Evolutionary conservation across 2,329 filamentous ascomycete genomes (phyloP).

Genomic region (Blumeriella jaapii): DNA sequence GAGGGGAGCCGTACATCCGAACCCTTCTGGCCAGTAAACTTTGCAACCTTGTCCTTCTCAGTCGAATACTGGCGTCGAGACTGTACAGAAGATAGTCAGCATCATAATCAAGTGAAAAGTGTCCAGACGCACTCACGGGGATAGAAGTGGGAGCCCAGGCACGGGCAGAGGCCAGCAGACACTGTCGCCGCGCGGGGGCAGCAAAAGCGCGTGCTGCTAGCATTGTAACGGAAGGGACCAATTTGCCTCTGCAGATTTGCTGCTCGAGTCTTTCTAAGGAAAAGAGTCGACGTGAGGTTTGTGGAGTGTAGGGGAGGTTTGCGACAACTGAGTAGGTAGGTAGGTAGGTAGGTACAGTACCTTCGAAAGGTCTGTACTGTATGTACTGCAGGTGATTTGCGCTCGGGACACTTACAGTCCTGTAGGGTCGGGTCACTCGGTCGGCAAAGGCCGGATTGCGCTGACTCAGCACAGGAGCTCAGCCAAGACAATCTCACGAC

Average conservation of each 20-base stretch:
- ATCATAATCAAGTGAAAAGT: background rate
- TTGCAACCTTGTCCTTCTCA: conserved; percentile 63
- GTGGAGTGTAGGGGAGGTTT: conserved; percentile 10
- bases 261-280: conserved; percentile 9
- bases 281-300: too few relatives aligned
- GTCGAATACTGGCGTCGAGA: conserved; percentile 52
- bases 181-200: conserved; percentile 65
- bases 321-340: conserved; percentile 11
- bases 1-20: conserved; percentile 55
- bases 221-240: conserved; percentile 47
- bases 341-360: too few relatives aligned
- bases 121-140: conserved; percentile 47
- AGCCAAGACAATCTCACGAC: too few relatives aligned
- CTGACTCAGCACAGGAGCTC: too few relatives aligned
- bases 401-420: too few relatives aligned
- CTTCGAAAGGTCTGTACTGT: too few relatives aligned
- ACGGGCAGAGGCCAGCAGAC: conserved; percentile 57
- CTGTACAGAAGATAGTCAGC: conserved; percentile 27
- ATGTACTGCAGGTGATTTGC: too few relatives aligned
- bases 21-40: conserved; percentile 87
- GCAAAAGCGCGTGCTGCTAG: conserved; percentile 70
- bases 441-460: too few relatives aligned
- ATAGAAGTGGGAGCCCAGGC: conserved; percentile 37
- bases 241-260: conserved; percentile 10
- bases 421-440: too few relatives aligned